A percentile compares a stretch with the other conserved stretches of the same genome.
Evolutionary conservation across 768 basidiomycete species (phyloP).

Genomic region (Daedalea quercina): DNA sequence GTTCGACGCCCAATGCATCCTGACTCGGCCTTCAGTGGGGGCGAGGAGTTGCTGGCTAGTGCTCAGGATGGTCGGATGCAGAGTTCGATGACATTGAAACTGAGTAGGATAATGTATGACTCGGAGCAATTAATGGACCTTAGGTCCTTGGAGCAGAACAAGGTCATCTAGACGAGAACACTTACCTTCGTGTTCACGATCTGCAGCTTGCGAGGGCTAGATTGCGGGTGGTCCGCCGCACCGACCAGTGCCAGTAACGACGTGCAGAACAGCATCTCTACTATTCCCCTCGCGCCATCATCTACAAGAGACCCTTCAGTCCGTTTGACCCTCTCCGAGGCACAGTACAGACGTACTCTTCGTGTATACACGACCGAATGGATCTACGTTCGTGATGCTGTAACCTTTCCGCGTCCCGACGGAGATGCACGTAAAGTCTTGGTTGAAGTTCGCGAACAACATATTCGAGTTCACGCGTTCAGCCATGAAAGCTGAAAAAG

Average conservation of each 20-base stretch:
- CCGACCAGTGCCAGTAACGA: constrained; percentile 96
- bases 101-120: too few relatives aligned
- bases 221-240: constrained; percentile 85
- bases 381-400: constrained; percentile 96
- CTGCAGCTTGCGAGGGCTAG: constrained; percentile 89
- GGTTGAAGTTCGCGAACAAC: constrained; percentile 95
- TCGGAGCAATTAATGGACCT: too few relatives aligned
- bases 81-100: too few relatives aligned
- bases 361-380: constrained; percentile 92
- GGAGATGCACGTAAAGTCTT: constrained; percentile 95
- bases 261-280: constrained; percentile 99
- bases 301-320: constrained; percentile 36
- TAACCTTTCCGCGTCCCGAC: constrained; percentile 95
- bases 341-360: constrained; percentile 58
- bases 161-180: background rate
- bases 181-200: constrained; percentile 97
- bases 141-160: too few relatives aligned
- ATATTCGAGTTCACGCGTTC: constrained; percentile 40
- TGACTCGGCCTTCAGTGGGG: too few relatives aligned
- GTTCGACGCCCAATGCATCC: too few relatives aligned
- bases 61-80: too few relatives aligned
- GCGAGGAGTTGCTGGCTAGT: too few relatives aligned
- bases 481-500: constrained; percentile 20
- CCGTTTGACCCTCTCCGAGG: constrained; percentile 1
- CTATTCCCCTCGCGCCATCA: constrained; percentile 91